phyloP scores from a whole-genome alignment of 176 grass and related monocot genomes.

The Hyparrhenia diplandra region DNA sequence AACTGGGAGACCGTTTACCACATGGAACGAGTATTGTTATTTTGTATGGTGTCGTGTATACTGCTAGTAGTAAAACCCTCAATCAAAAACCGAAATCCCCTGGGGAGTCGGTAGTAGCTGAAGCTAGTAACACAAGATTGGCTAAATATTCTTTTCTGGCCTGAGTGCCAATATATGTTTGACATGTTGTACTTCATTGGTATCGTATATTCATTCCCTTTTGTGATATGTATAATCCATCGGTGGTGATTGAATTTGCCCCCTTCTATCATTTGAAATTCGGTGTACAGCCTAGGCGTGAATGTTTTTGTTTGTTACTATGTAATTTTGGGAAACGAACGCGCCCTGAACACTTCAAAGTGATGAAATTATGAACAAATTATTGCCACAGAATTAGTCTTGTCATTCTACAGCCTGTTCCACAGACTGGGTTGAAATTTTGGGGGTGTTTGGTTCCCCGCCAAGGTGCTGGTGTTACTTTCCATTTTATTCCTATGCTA shows the following conservation, averaged over 20 bases:
- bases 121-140: slow-evolving; percentile 12
- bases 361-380: too few relatives aligned
- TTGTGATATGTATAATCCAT: neutral
- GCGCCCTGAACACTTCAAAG: too few relatives aligned
- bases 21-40: slow-evolving; percentile 2
- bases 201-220: neutral
- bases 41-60: slow-evolving; percentile 24
- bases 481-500: too few relatives aligned
- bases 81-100: neutral
- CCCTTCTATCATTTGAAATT: neutral
- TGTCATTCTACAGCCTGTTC: neutral
- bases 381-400: neutral
- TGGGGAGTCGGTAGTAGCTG: neutral
- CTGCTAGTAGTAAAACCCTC: neutral
- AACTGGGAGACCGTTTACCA: neutral
- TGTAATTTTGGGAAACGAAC: too few relatives aligned
- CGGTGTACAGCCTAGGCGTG: too few relatives aligned
- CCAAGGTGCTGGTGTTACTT: too few relatives aligned
- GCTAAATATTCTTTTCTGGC: slow-evolving; percentile 14
- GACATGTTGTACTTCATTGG: neutral
- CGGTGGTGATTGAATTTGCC: neutral
- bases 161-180: neutral
- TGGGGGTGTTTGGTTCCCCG: too few relatives aligned
- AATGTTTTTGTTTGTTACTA: too few relatives aligned
- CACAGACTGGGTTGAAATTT: neutral